These are phyloP conservation scores for Allantophomopsis cytisporea DNA, from an alignment of 2,329 filamentous ascomycete species.

Conservation along the genomic window DNA sequence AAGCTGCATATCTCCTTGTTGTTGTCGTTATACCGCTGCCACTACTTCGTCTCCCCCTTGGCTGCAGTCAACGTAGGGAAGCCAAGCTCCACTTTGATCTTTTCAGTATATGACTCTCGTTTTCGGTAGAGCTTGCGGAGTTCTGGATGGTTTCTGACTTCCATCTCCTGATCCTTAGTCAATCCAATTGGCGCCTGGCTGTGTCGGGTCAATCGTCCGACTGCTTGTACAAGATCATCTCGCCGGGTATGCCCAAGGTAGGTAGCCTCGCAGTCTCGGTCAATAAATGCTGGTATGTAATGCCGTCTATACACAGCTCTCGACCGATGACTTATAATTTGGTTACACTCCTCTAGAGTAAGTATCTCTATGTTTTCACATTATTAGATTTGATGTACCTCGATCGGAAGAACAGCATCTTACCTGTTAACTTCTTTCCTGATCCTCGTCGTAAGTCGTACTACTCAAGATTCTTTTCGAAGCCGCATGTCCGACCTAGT, in stretches of 20 bases:
- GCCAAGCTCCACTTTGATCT: conserved; percentile 7
- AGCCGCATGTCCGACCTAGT: conserved; percentile 16
- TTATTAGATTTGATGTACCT: neutral
- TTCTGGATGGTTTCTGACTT: conserved; percentile 7
- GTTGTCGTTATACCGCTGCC: conserved; percentile 6
- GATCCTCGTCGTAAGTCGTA: conserved; percentile 12
- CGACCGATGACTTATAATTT: conserved; percentile 7
- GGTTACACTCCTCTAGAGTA: conserved; percentile 9
- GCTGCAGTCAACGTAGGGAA: conserved; percentile 9
- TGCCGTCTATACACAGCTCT: conserved; percentile 8
- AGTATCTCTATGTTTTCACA: conserved; percentile 5
- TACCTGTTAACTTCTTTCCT: conserved; percentile 14
- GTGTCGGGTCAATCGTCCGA: conserved; percentile 5
- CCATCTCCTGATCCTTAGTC: conserved; percentile 7
- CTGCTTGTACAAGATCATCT: conserved; percentile 5
- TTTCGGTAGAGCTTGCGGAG: conserved; percentile 5
- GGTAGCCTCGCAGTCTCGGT: conserved; percentile 9
- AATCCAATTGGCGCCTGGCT: conserved; percentile 4
- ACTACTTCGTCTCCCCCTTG: conserved; percentile 3
- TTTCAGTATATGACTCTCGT: conserved; percentile 1
- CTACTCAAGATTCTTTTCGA: conserved; percentile 12
- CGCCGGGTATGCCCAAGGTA: conserved; percentile 6
- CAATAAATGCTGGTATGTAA: conserved; percentile 10
- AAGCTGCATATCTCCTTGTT: conserved; percentile 8
- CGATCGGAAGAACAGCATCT: conserved; percentile 1